Evolutionary conservation across 2,329 filamentous ascomycete genomes (phyloP), one percentile per base, ranked within the genome.

Genomic region (Paracoccidioides lutzii): DNA sequence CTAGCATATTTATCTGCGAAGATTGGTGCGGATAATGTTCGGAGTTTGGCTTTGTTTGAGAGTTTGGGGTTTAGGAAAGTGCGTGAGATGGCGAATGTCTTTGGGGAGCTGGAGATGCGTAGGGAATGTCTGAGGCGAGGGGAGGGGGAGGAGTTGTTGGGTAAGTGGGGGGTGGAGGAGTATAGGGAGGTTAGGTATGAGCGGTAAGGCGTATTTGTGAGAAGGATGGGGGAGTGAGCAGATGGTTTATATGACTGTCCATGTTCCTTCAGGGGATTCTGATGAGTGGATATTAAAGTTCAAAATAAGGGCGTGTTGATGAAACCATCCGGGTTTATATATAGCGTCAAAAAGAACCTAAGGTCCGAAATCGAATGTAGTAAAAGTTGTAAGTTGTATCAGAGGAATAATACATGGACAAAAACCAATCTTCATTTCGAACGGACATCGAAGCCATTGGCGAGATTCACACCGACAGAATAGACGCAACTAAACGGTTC

Each of bases 71-170:
- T 87, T 65, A 61, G 63, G 55, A 78, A 74, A 65, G 70, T 75
- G 7, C 65, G 66, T 0, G 73, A 73, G 30, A 70, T 71, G 54
- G 72, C 78, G 32, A 86, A 83, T 67, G 85, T 81, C 67, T 87
- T 87, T 73, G 82, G 82, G 0, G 84, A 87, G 67, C 71, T 83
- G 58, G 84, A 87, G 68, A 64, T 86, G 62, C 67, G 77, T 55
- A 69, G 68, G 55, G 60, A 56, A 48, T 65, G 68, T 33, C 58
- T 74, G 55, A 58, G 59, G 15, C 42, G 62, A 7, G 62, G 59
- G 37, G 62, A 58, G 43, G 61, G 70, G 41, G 59, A 63, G 46
- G 59, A 54, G 48, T 57, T 65, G 54, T 59, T 74, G 57, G 57
- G 59, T 44, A 62, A 30, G 56, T 70, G 62, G 62, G 68, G 63